These are phyloP conservation scores for Aspergillus sclerotialis DNA, from an alignment of 2,329 filamentous ascomycete species.

Conservation along the genomic window DNA sequence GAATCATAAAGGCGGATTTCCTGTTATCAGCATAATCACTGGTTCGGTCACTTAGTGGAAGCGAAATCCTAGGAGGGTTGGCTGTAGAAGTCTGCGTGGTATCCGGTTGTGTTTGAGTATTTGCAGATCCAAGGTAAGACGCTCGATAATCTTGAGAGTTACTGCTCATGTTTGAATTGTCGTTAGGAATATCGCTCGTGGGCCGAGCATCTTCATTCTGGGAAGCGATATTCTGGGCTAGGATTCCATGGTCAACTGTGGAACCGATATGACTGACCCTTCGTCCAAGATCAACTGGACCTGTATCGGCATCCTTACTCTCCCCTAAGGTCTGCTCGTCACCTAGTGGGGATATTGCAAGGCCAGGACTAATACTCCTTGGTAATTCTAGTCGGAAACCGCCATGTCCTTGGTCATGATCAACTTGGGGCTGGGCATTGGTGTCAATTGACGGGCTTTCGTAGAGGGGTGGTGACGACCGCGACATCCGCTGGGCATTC, in stretches of 20 bases:
- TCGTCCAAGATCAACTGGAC: too few relatives aligned
- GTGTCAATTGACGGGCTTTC: constrained; percentile 11
- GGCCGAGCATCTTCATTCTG: neutral
- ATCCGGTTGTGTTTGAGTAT: constrained; percentile 5
- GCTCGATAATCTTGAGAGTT: constrained; percentile 7
- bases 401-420: constrained; percentile 9
- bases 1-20: constrained; percentile 41
- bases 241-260: too few relatives aligned
- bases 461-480: constrained; percentile 39
- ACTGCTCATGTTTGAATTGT: neutral
- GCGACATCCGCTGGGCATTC: constrained; percentile 54
- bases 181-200: neutral
- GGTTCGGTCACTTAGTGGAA: constrained; percentile 42
- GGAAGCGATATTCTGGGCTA: too few relatives aligned
- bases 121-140: constrained; percentile 7
- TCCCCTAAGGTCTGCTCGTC: constrained; percentile 5
- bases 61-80: constrained; percentile 28
- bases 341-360: constrained; percentile 7
- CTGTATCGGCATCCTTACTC: too few relatives aligned
- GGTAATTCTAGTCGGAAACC: constrained; percentile 17
- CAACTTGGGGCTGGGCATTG: constrained; percentile 5
- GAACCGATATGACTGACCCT: too few relatives aligned
- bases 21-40: constrained; percentile 52
- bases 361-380: constrained; percentile 13
- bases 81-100: constrained; percentile 11